Evolutionary conservation across 176 grass and related monocot genomes (phyloP), one percentile per base, ranked within the genome.

Genomic region (Echinochloa phyllopogon): DNA sequence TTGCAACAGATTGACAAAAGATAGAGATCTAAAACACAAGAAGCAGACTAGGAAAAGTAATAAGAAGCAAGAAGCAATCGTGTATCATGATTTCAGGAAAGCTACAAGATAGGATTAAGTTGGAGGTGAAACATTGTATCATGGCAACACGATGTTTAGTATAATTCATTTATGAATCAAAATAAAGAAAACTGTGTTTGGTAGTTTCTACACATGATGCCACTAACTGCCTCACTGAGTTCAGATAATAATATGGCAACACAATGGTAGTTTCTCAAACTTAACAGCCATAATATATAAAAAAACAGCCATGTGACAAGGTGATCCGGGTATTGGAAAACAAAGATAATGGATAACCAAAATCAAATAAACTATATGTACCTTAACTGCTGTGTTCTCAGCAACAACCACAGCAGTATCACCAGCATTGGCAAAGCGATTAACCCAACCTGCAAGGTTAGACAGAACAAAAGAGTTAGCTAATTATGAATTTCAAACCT

Each of bases 371-470:
- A 93, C 44, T 51, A 84, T 25, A 72, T 27, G 37, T 49, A 96
- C 96, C 89, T 90, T 89, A 78, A 90, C 87, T 78, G 96, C 93
- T 65, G 96, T 91, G 65, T 89, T 99, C 83, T 87, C 96, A 51
- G 96, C 96, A 87, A 90, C 93, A 75, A 94, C 89, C 64, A 95
- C 88, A 66, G 93, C 93, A 67, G 93, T 94, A 85, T 99, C 93
- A 83, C 93, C 96, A 8, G 93, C 91, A 79, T 99, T 96, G 24
- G 96, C 96, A 92, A 99, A 99, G 43, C 96, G 93, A 81, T 99
- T 99, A 72, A 99, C 91, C 96, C 96, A 99, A 63, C 96, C 96
- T 99, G 87, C 40, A 82, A 80, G 36, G 18, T 73, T 63, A 80
- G 24, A 12, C 33, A 83, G 72, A 83, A 15, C 44, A 66, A 79